Base-by-base conservation (phyloP, 2,329 filamentous ascomycete species). In the Penicillium glabrum region DNA sequence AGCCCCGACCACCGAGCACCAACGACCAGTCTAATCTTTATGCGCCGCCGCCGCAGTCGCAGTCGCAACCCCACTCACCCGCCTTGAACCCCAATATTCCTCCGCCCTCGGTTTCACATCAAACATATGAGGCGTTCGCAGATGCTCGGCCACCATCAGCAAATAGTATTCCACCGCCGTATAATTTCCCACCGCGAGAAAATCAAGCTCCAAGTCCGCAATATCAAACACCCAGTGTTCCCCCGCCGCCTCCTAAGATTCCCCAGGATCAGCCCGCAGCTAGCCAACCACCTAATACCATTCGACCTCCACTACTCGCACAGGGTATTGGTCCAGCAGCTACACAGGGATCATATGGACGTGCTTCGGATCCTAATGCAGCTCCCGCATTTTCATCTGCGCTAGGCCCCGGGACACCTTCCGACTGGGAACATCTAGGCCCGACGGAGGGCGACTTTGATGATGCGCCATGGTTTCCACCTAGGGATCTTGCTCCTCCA, bases 381-480 rank as follows among this genome's bases (percentile, higher is more conserved):
- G 54, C 63, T 19, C 52, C 62, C 14, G 57, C 66, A n/a, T 58
- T 65, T 47, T 50, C 74, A 27, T 76, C 77, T 43, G 75, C 73
- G 13, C 61, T 80, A 33, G 77, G 77, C 1, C 62, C 63, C 44
- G 76, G 77, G 4, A 71, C 72, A 1, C 79, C 78, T 5, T 80
- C 79, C 4, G 79, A 80, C 57, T 80, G 78, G 79, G 78, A 80
- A 58, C 74, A 79, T 61, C 71, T 78, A 54, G 66, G 67, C 5
- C 65, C 69, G n/a, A 64, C 65, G 8, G 67, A 68, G 8, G 73
- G 69, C 26, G 68, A 74, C 23, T 62, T 77, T 43, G 75, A 79
- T 52, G 76, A 78, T 58, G 56, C 61, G 11, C 56, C 62, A 19
- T 62, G 61, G 46, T 70, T 69, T 33, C 63, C 61, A 23, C 57